Conservation (phyloP, 371 early-diverging fungal species). For the Rhizopus sp. region DNA sequence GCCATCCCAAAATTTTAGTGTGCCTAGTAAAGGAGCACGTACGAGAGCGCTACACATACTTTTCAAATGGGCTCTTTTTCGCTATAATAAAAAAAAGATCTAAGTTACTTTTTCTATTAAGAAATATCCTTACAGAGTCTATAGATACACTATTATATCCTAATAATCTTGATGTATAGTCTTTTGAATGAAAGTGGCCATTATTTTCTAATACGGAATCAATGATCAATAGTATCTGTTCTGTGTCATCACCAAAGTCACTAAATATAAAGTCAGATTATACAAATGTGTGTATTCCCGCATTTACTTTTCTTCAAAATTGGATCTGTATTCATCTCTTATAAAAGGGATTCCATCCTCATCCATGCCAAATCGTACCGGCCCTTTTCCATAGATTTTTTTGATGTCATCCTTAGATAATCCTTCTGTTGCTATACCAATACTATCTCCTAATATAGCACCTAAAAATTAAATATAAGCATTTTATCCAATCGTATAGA, state of each 20-base stretch:
- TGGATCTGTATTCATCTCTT: conserved; percentile 36
- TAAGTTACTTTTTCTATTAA: not conserved
- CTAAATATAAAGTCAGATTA: conserved; percentile 23
- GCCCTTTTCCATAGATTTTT: conserved; percentile 56
- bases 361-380: conserved; percentile 61
- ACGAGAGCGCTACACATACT: conserved; percentile 70
- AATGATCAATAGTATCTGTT: conserved; percentile 62
- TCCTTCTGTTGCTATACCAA: conserved; percentile 72
- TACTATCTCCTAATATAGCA: conserved; percentile 69
- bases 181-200: conserved; percentile 52
- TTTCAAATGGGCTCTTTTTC: conserved; percentile 21
- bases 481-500: too few relatives aligned
- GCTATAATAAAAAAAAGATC: conserved; percentile 16
- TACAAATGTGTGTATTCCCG: conserved; percentile 26
- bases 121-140: too few relatives aligned
- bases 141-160: too few relatives aligned
- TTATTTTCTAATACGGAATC: conserved; percentile 53
- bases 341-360: conserved; percentile 43
- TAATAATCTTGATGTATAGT: conserved; percentile 52
- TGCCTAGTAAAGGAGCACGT: conserved; percentile 59
- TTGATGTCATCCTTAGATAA: conserved; percentile 49
- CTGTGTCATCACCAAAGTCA: conserved; percentile 72
- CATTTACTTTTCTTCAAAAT: conserved; percentile 53
- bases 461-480: conserved; percentile 42
- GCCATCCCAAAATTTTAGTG: conserved; percentile 67